Conservation (phyloP, 768 basidiomycete species). For the Tulasnella sp. region DNA sequence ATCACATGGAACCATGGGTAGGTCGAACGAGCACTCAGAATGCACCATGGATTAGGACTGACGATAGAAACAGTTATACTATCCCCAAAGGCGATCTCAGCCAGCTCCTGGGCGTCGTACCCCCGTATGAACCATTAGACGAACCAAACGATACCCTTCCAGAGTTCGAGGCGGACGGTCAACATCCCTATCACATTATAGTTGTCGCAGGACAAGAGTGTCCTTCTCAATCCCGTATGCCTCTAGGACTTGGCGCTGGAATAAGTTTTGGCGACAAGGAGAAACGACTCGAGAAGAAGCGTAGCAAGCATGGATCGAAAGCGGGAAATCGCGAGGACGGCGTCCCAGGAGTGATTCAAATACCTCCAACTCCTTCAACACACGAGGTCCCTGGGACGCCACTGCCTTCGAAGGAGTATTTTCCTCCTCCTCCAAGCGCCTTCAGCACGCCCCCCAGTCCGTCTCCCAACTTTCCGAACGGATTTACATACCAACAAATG, state of each 20-base stretch:
- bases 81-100: slow-evolving; percentile 21
- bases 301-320: slow-evolving; percentile 15
- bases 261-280: slow-evolving; percentile 16
- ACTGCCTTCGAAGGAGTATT: background rate
- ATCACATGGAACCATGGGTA: slow-evolving; percentile 22
- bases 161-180: slow-evolving; percentile 15
- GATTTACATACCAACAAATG: slow-evolving; percentile 9
- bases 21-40: background rate
- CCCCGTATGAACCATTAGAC: slow-evolving; percentile 12
- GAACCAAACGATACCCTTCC: slow-evolving; percentile 10
- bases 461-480: background rate
- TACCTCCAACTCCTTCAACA: background rate
- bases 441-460: background rate
- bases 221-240: slow-evolving; percentile 20
- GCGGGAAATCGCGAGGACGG: background rate
- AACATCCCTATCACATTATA: slow-evolving; percentile 22
- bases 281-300: slow-evolving; percentile 17
- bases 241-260: slow-evolving; percentile 19
- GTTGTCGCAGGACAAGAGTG: slow-evolving; percentile 23
- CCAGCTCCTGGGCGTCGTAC: slow-evolving; percentile 18
- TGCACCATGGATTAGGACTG: background rate
- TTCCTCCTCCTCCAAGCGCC: background rate
- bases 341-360: background rate
- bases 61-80: background rate
- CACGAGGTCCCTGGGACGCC: background rate